Evolutionary conservation across 306 rosid genomes (phyloP), one percentile per base, ranked within the genome.

Genomic region (Cyamopsis tetragonoloba): DNA sequence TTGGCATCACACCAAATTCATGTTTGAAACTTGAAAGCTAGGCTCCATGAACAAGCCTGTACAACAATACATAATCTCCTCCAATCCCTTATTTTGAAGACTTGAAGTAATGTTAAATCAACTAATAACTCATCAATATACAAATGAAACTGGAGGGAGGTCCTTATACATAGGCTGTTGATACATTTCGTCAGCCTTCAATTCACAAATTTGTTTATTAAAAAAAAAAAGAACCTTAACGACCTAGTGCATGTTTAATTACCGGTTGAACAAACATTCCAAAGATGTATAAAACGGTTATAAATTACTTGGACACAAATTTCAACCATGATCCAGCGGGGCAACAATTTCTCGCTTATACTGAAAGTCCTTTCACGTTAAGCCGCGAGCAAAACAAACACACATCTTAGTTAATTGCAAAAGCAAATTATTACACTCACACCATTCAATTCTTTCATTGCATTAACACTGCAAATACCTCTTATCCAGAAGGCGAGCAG

Each of bases 1-100:
- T 35, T 30, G 38, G 46, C 71, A 71, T 37, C 74, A 70, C 62
- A 64, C 70, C 42, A 75, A 39, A n/a, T n/a, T n/a, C n/a, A n/a
- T 18, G 37, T 61, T 27, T 58, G 9, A n/a, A n/a, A n/a, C n/a
- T n/a, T 10, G n/a, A 24, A 56, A 55, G 14, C 50, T 37, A 38
- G 74, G 30, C 10, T 30, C 22, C 62, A 14, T 17, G 22, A 68
- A 73, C 79, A 61, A 46, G 17, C 12, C 11, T 37, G 13, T 39
- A 41, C 17, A 15, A 43, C 47, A 5, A 39, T 47, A 22, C 60
- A 47, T 4, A 51, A 32, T 70, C 10, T 56, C 48, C 77, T 51
- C 30, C 23, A 28, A 53, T 46, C 28, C 51, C 32, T 42, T 26
- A 61, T 41, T 22, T 73, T 27, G 2, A 41, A 59, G 7, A 31